Conservation (phyloP, 1,139 yeast genomes). For the Magnusiomyces fungicola region DNA sequence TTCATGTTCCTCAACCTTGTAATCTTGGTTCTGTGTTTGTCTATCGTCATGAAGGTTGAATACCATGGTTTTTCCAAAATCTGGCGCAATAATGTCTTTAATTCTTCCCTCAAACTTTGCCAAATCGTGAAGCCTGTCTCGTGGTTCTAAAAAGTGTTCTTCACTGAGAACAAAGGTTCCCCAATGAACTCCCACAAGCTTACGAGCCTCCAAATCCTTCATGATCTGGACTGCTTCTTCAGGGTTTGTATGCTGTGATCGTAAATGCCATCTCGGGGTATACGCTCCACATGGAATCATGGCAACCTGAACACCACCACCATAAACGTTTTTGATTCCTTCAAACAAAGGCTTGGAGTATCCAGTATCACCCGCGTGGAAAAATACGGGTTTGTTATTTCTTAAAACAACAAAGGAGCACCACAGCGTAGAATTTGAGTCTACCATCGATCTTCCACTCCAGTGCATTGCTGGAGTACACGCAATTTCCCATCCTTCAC, state of each 20-base stretch:
- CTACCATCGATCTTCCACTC: constrained; percentile 78
- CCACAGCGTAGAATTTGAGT: constrained; percentile 79
- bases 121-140: constrained; percentile 37
- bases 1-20: constrained; percentile 10
- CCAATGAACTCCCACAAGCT: constrained; percentile 88
- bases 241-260: constrained; percentile 83
- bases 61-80: constrained; percentile 46
- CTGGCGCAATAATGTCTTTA: constrained; percentile 43
- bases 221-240: constrained; percentile 64
- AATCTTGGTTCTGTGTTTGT: constrained; percentile 4
- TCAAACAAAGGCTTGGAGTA: constrained; percentile 65
- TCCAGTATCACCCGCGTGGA: constrained; percentile 95
- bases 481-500: constrained; percentile 63
- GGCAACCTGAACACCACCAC: constrained; percentile 57
- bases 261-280: constrained; percentile 91
- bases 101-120: constrained; percentile 23
- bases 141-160: constrained; percentile 83
- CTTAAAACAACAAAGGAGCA: constrained; percentile 68
- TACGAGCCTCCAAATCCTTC: constrained; percentile 51
- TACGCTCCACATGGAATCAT: constrained; percentile 91
- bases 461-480: constrained; percentile 98
- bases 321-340: constrained; percentile 55
- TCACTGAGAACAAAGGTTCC: constrained; percentile 88
- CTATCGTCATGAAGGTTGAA: constrained; percentile 28
- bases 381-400: constrained; percentile 62